Evolutionary conservation across 352 stramenopile genomes (phyloP).

Genomic region (Phytophthora boehmeriae): DNA sequence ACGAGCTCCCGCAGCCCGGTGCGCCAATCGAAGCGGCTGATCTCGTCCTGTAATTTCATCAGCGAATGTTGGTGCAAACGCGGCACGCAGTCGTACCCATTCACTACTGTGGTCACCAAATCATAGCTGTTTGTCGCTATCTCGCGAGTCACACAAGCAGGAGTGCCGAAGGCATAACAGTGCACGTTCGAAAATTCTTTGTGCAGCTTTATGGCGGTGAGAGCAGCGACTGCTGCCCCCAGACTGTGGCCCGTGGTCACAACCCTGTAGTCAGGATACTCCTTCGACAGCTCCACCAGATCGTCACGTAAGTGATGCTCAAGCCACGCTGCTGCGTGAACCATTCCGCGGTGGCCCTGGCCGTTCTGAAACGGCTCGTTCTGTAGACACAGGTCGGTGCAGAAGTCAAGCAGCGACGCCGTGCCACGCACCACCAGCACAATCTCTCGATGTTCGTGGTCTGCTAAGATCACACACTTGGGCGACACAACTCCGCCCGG

Average conservation of each 20-base stretch:
- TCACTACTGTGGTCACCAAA: constrained; percentile 75
- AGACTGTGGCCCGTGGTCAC: constrained; percentile 77
- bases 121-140: constrained; percentile 57
- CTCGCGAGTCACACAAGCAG: constrained; percentile 70
- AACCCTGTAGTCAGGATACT: constrained; percentile 63
- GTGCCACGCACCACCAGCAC: constrained; percentile 71
- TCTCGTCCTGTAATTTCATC: constrained; percentile 63
- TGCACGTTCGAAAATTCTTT: constrained; percentile 49
- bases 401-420: constrained; percentile 82
- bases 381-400: constrained; percentile 78
- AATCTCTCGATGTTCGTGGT: constrained; percentile 62
- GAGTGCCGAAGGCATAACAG: constrained; percentile 76
- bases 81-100: constrained; percentile 84
- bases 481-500: constrained; percentile 78
- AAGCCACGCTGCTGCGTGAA: constrained; percentile 76
- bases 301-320: constrained; percentile 60
- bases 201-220: constrained; percentile 61
- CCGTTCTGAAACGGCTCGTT: constrained; percentile 74
- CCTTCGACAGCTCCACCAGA: constrained; percentile 38
- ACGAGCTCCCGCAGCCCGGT: constrained; percentile 58
- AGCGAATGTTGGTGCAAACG: constrained; percentile 82
- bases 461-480: constrained; percentile 68
- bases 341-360: constrained; percentile 84
- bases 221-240: constrained; percentile 67
- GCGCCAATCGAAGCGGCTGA: constrained; percentile 74